Percentiles rank a stretch among this genome's conserved stretches.
Conservation (phyloP, 805 yeast species). For the Lachancea waltii region DNA sequence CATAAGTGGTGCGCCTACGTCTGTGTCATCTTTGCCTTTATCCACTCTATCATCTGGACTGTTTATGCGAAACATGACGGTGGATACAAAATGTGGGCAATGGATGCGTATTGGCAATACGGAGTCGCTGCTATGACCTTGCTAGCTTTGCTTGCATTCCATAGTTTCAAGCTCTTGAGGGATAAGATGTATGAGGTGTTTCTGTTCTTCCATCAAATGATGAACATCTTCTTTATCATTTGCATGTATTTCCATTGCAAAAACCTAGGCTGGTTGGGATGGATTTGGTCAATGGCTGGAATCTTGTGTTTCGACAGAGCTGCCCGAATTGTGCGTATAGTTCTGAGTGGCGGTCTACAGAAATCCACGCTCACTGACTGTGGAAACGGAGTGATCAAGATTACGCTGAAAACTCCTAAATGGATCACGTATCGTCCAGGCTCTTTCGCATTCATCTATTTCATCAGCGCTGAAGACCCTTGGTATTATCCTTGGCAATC, state of each 20-base stretch:
- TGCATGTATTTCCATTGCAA: slow-evolving; percentile 55
- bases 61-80: slow-evolving; percentile 38
- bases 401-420: slow-evolving; percentile 36
- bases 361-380: slow-evolving; percentile 23
- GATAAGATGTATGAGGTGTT: slow-evolving; percentile 53
- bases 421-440: slow-evolving; percentile 50
- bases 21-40: slow-evolving; percentile 40
- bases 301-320: slow-evolving; percentile 50
- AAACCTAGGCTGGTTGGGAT: slow-evolving; percentile 47
- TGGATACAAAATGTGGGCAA: slow-evolving; percentile 37
- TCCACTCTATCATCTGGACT: slow-evolving; percentile 57
- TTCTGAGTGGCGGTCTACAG: slow-evolving; percentile 24
- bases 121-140: slow-evolving; percentile 43
- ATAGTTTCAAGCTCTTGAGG: slow-evolving; percentile 47
- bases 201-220: slow-evolving; percentile 47
- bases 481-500: slow-evolving; percentile 47
- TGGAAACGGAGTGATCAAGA: slow-evolving; percentile 36
- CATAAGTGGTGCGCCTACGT: slow-evolving; percentile 65
- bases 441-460: slow-evolving; percentile 49
- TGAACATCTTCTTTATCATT: slow-evolving; percentile 48
- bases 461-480: slow-evolving; percentile 44
- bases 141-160: slow-evolving; percentile 40
- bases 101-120: slow-evolving; percentile 42
- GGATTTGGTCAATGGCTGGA: slow-evolving; percentile 38
- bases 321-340: slow-evolving; percentile 39